Evolutionary conservation across 2,329 filamentous ascomycete genomes (phyloP).

Genomic region (Trichophyton mentagrophytes): DNA sequence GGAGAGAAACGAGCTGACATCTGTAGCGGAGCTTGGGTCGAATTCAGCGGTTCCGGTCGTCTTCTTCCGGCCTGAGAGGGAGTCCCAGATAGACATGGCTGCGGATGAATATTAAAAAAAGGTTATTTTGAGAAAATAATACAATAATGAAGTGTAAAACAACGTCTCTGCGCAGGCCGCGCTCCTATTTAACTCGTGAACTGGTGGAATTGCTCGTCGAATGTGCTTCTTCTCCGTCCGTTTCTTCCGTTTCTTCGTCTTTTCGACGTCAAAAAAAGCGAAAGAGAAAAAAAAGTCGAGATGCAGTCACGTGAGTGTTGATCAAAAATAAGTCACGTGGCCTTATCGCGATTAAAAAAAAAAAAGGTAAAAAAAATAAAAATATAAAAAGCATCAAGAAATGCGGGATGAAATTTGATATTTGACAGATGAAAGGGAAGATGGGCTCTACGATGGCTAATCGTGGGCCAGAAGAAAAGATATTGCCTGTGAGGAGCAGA

Average conservation of each 20-base stretch:
- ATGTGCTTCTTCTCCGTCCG: background rate
- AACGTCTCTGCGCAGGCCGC: slow-evolving; percentile 7
- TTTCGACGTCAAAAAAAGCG: background rate
- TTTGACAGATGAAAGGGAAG: background rate
- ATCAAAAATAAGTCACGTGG: background rate
- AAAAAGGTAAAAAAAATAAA: background rate
- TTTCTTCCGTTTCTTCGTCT: background rate
- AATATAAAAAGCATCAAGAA: background rate
- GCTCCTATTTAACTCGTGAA: background rate
- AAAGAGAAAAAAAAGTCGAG: slow-evolving; percentile 1
- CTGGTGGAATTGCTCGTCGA: slow-evolving; percentile 15
- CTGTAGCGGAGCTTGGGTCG: slow-evolving; percentile 60
- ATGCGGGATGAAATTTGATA: background rate
- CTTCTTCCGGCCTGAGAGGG: slow-evolving; percentile 48
- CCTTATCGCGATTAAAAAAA: background rate
- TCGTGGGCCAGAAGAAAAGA: background rate
- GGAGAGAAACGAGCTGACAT: slow-evolving; percentile 76
- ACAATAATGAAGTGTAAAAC: background rate
- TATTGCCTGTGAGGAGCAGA: background rate
- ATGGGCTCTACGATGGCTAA: background rate
- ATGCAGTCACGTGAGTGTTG: background rate
- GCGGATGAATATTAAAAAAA: slow-evolving; percentile 4
- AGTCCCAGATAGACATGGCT: slow-evolving; percentile 48
- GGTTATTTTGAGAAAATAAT: background rate
- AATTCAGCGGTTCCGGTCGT: slow-evolving; percentile 46